phyloP scores from a whole-genome alignment of 169 alveolate genomes.

The Plasmodium coatneyi region DNA sequence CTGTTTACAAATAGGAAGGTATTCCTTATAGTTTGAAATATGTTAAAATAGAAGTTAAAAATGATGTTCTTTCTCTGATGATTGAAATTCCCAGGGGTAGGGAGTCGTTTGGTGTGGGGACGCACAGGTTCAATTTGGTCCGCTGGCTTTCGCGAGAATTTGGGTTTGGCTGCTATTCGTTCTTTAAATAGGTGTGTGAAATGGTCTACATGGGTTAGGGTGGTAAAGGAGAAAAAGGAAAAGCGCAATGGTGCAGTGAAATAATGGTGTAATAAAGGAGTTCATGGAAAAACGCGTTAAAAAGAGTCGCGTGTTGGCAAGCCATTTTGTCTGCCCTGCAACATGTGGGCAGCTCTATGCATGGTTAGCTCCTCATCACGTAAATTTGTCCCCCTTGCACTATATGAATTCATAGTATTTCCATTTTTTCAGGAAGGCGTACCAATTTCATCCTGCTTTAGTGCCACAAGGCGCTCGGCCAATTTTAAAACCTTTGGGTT shows the following conservation, averaged over 20 bases:
- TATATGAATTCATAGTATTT: background rate
- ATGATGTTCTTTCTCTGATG: slow-evolving; percentile 21
- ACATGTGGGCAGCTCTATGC: background rate
- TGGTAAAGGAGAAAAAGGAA: background rate
- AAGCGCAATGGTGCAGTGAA: background rate
- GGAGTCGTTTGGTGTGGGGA: slow-evolving; percentile 52
- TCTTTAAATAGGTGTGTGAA: slow-evolving; percentile 58
- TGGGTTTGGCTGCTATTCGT: slow-evolving; percentile 73
- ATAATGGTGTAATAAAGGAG: background rate
- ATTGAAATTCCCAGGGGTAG: slow-evolving; percentile 32
- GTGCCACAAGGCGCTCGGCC: slow-evolving; percentile 46
- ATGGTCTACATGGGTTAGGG: slow-evolving; percentile 4
- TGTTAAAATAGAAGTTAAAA: slow-evolving; percentile 44
- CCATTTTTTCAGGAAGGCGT: background rate
- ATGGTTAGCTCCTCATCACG: background rate
- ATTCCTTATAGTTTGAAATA: slow-evolving; percentile 26
- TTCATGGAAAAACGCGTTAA: background rate
- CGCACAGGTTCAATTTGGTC: slow-evolving; percentile 8
- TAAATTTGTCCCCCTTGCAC: background rate
- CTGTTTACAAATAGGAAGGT: slow-evolving; percentile 35
- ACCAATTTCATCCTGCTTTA: slow-evolving; percentile 76
- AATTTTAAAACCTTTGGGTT: slow-evolving; percentile 36
- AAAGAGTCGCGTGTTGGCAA: background rate
- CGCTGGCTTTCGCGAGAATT: slow-evolving; percentile 24
- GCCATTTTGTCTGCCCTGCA: background rate